Base-by-base conservation (phyloP, 75 land plant genomes). In the Sequoiadendron giganteum region DNA sequence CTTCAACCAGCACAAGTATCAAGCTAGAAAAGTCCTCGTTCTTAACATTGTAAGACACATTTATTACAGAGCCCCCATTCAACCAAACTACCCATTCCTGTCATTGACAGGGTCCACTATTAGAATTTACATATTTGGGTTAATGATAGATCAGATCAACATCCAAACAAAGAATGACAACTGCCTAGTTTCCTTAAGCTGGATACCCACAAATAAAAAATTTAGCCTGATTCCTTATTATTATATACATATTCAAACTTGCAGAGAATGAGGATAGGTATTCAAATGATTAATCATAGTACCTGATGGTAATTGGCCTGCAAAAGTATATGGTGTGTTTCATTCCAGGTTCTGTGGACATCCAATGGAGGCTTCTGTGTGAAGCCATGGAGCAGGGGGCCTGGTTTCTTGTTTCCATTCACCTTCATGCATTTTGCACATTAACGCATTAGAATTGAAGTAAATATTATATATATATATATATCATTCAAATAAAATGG, bases 81-180 rank as follows among this genome's bases (percentile, higher is more conserved):
- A 94, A 89, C 48, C 88, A 90, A 87, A 91, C 89, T 58, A 90
- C 83, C 95, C 94, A 94, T 86, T 93, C 93, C 94, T 93, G 88
- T 28, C 73, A 39, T 52, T 49, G 88, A 88, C 34, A 86, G 56
- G 25, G 7, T 58, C 68, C 0, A 80, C 39, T 47, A 47, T 38
- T 19, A 58, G 54, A 81, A 42, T 77, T 48, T 84, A 65, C 16
- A 85, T 43, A 42, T 83, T 28, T 47, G 25, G 58, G 18, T 55
- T 14, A 56, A 18, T n/a, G 83, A 55, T 52, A 68, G 52, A 25
- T 19, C 16, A 45, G 40, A 77, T 40, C n/a, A 43, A 18, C 47
- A 87, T 36, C 32, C 52, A 85, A 86, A 88, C 13, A 55, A 34
- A 55, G n/a, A n/a, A 32, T 28, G 72, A 34, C 25, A 3, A 85